A percentile compares a stretch with the other conserved stretches of the same genome.
phyloP scores from a whole-genome alignment of 352 stramenopile species.

The Thalassiosira livingstoniorum region DNA sequence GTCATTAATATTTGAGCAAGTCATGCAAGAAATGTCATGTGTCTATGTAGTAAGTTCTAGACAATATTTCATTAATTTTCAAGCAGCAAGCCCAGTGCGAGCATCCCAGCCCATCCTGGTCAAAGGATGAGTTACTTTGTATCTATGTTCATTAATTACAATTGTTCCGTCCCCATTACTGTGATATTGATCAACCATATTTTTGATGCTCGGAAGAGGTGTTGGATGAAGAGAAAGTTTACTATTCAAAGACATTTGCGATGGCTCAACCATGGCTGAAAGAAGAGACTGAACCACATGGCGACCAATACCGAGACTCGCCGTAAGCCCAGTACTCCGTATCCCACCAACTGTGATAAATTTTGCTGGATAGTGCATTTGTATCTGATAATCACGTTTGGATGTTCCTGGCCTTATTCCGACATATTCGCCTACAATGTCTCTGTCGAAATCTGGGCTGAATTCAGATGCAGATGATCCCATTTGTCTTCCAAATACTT shows the following conservation, averaged over 20 bases:
- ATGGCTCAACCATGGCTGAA: background rate
- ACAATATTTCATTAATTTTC: background rate
- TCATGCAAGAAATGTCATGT: background rate
- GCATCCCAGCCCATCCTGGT: constrained; percentile 64
- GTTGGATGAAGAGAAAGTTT: constrained; percentile 12
- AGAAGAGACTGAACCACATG: constrained; percentile 62
- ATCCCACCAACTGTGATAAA: constrained; percentile 82
- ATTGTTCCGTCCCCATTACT: constrained; percentile 45
- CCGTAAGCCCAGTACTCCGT: constrained; percentile 82
- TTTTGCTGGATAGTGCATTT: constrained; percentile 33
- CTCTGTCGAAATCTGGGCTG: constrained; percentile 37
- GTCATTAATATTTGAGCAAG: background rate
- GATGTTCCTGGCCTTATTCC: constrained; percentile 81
- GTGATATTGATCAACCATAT: constrained; percentile 63
- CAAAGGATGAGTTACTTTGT: constrained; percentile 71
- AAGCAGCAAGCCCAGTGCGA: constrained; percentile 40
- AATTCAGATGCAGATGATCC: constrained; percentile 15
- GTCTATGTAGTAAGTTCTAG: background rate
- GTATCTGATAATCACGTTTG: constrained; percentile 84
- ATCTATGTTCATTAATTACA: constrained; percentile 49
- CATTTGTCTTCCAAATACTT: constrained; percentile 52
- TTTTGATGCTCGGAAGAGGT: constrained; percentile 46
- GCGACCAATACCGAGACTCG: constrained; percentile 79
- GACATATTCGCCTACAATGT: constrained; percentile 78
- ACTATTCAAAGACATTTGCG: background rate